Percentiles rank a stretch among this genome's conserved stretches.
Evolutionary conservation across 495 filamentous ascomycete genomes (phyloP).

Genomic region (Aspergillus wentii): DNA sequence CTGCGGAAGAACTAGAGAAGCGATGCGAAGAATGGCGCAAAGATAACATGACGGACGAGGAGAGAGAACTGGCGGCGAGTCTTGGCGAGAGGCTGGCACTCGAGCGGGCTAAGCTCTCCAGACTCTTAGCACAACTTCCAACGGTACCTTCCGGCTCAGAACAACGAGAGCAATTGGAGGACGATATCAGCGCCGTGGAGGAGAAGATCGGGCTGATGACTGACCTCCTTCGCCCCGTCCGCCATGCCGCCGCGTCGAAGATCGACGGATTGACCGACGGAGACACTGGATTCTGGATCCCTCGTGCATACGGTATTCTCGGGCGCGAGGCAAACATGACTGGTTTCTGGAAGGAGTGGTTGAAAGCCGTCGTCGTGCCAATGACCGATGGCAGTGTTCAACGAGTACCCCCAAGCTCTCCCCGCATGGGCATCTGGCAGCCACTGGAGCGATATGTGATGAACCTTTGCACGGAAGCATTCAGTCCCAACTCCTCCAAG

Average conservation of each 20-base stretch:
- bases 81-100: slow-evolving; percentile 84
- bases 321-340: slow-evolving; percentile 80
- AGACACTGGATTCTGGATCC: slow-evolving; percentile 95
- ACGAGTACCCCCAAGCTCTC: slow-evolving; percentile 80
- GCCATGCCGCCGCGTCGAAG: slow-evolving; percentile 91
- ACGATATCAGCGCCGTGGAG: slow-evolving; percentile 91
- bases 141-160: slow-evolving; percentile 72
- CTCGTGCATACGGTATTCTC: slow-evolving; percentile 87
- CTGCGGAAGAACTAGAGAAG: slow-evolving; percentile 84
- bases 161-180: slow-evolving; percentile 78
- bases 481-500: slow-evolving; percentile 84
- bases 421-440: slow-evolving; percentile 92
- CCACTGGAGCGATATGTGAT: slow-evolving; percentile 95
- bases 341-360: slow-evolving; percentile 98
- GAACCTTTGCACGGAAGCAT: slow-evolving; percentile 93
- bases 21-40: slow-evolving; percentile 92
- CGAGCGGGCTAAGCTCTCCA: slow-evolving; percentile 85
- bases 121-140: slow-evolving; percentile 77
- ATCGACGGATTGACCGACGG: slow-evolving; percentile 96
- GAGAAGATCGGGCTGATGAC: slow-evolving; percentile 97
- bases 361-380: slow-evolving; percentile 84
- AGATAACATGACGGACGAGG: slow-evolving; percentile 93
- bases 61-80: slow-evolving; percentile 88
- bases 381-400: slow-evolving; percentile 87
- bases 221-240: slow-evolving; percentile 85